Evolutionary conservation across 1,284 basidiomycete species (phyloP).

Genomic region (Coriolopsis trogii): DNA sequence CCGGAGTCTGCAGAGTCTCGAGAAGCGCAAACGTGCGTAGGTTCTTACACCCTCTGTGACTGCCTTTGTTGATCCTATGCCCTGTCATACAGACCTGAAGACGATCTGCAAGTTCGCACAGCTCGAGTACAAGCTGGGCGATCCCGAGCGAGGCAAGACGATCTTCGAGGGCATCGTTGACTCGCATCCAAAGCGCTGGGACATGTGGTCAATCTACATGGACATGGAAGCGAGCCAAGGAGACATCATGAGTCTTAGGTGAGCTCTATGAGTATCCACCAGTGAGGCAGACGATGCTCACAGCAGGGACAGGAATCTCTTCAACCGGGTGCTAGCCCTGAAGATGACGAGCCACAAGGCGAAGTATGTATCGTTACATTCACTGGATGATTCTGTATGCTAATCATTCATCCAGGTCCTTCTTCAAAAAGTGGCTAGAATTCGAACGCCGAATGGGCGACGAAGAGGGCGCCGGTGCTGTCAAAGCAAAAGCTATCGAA

Average conservation of each 20-base stretch:
- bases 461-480: conserved; percentile 77
- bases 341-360: conserved; percentile 96
- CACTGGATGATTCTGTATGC: not conserved
- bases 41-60: not conserved
- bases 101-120: conserved; percentile 95
- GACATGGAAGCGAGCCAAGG: conserved; percentile 88
- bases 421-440: conserved; percentile 98
- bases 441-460: conserved; percentile 89
- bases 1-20: conserved; percentile 89
- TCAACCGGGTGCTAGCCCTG: conserved; percentile 79
- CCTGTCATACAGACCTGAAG: conserved; percentile 75
- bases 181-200: conserved; percentile 91
- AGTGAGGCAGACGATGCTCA: not conserved
- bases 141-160: conserved; percentile 92
- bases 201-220: conserved; percentile 96
- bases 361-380: conserved; percentile 58
- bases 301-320: conserved; percentile 62
- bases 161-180: conserved; percentile 97
- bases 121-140: conserved; percentile 93
- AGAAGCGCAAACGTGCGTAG: conserved; percentile 90
- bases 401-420: conserved; percentile 51
- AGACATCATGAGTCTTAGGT: conserved; percentile 80
- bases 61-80: not conserved
- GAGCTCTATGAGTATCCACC: conserved; percentile 28
- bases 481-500: conserved; percentile 88